phyloP scores from a whole-genome alignment of 352 stramenopile genomes.

The Globisporangium carolinianum region DNA sequence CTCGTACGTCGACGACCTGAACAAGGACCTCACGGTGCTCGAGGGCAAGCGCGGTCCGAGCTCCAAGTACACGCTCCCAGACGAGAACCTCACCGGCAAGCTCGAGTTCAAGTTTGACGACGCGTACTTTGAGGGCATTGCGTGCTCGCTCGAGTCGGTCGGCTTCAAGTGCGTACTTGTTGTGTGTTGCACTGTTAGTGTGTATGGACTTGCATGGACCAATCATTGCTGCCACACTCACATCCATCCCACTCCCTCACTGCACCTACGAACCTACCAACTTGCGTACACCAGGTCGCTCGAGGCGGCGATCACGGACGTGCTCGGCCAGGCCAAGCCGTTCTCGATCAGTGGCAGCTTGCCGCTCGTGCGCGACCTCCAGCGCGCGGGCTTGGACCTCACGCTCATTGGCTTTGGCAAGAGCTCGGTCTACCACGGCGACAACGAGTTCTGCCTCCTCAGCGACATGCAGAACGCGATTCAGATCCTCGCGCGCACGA shows the following conservation, averaged over 20 bases:
- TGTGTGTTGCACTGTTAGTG: background rate
- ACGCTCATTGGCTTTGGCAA: conserved; percentile 75
- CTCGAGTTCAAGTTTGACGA: conserved; percentile 85
- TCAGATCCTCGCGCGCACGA: conserved; percentile 81
- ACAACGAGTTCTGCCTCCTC: conserved; percentile 89
- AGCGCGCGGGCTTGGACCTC: conserved; percentile 67
- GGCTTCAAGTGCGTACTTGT: conserved; percentile 53
- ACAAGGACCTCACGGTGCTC: conserved; percentile 74
- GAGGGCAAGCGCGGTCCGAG: conserved; percentile 78
- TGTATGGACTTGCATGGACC: conserved; percentile 12
- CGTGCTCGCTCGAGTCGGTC: conserved; percentile 87
- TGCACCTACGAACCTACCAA: too few species aligned
- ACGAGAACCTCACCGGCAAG: conserved; percentile 72
- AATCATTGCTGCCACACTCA: too few species aligned
- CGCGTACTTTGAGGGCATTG: conserved; percentile 86
- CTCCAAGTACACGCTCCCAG: conserved; percentile 88
- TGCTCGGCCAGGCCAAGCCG: conserved; percentile 78
- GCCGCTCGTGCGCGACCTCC: conserved; percentile 70
- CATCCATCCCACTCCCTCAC: too few species aligned
- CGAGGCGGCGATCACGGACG: conserved; percentile 58
- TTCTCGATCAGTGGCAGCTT: conserved; percentile 89
- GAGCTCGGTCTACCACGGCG: conserved; percentile 85
- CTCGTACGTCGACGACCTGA: conserved; percentile 85
- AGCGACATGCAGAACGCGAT: conserved; percentile 84
- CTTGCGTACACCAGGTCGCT: conserved; percentile 48